Percentiles rank a stretch among this genome's conserved stretches.
Evolutionary conservation across 306 rosid genomes (phyloP).

Genomic region (Malus fusca): DNA sequence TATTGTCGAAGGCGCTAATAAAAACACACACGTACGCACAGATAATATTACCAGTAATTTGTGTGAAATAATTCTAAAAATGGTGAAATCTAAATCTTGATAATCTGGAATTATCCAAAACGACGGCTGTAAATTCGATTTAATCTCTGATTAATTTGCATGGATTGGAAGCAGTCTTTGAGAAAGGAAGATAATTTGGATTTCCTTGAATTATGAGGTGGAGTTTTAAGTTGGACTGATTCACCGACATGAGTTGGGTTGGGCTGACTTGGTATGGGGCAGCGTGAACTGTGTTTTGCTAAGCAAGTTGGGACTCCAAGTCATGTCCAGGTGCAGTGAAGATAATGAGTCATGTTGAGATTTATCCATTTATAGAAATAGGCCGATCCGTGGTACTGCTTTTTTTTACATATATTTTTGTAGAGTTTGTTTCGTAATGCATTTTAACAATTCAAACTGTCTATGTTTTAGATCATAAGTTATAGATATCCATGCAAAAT

Average conservation of each 20-base stretch:
- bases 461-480: too few relatives aligned
- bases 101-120: not conserved
- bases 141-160: not conserved
- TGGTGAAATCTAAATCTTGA: not conserved
- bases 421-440: too few relatives aligned
- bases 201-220: not conserved
- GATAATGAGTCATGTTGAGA: not conserved
- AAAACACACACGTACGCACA: too few relatives aligned
- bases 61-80: not conserved
- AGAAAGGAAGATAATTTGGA: not conserved
- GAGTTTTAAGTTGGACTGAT: not conserved
- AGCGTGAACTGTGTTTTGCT: not conserved
- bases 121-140: not conserved
- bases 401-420: too few relatives aligned
- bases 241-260: not conserved
- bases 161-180: not conserved
- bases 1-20: too few relatives aligned
- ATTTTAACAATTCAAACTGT: rapidly evolving
- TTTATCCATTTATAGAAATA: too few relatives aligned
- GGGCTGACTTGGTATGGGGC: not conserved
- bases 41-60: not conserved
- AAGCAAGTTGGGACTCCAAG: too few relatives aligned
- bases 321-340: too few relatives aligned
- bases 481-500: too few relatives aligned
- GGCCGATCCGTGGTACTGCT: too few relatives aligned